phyloP scores from a whole-genome alignment of 2,329 filamentous ascomycete genomes.

The Capronia americana region DNA sequence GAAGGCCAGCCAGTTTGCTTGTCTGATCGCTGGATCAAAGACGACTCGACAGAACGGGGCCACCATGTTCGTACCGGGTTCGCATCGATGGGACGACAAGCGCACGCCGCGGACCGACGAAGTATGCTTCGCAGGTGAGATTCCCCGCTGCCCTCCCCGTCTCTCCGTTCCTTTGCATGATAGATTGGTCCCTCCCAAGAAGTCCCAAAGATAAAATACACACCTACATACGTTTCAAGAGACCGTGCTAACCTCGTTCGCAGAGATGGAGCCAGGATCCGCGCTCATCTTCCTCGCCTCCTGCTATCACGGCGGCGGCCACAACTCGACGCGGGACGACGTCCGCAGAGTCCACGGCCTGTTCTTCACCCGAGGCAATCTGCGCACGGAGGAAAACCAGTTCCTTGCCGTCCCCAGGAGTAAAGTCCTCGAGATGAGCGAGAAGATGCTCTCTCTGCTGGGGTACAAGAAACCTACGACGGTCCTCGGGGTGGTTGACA shows the following conservation, averaged over 20 bases:
- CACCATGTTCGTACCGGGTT: conserved; percentile 59
- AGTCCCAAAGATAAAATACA: not conserved
- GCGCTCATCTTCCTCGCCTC: conserved; percentile 48
- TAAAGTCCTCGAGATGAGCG: conserved; percentile 43
- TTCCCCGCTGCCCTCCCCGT: not conserved
- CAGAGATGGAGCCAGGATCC: conserved; percentile 48
- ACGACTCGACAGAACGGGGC: conserved; percentile 54
- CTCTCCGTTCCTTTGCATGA: not conserved
- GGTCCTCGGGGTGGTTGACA: conserved; percentile 46
- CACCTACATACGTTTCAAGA: not conserved
- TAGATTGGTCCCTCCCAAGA: too few relatives aligned
- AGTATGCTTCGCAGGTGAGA: conserved; percentile 46
- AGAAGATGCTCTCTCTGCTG: conserved; percentile 44
- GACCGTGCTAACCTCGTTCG: not conserved
- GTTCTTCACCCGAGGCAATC: conserved; percentile 36
- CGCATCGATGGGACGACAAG: conserved; percentile 47
- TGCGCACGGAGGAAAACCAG: conserved; percentile 41
- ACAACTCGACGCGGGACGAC: conserved; percentile 38
- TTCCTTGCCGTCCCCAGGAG: conserved; percentile 39
- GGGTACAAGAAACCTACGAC: conserved; percentile 46
- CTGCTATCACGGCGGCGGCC: conserved; percentile 45
- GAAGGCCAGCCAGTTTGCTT: conserved; percentile 35
- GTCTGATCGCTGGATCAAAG: conserved; percentile 39
- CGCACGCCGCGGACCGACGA: conserved; percentile 42
- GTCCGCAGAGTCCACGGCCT: conserved; percentile 39